Evolutionary conservation across 139 green algal species (phyloP).

Genomic region (Marvania coccoides): DNA sequence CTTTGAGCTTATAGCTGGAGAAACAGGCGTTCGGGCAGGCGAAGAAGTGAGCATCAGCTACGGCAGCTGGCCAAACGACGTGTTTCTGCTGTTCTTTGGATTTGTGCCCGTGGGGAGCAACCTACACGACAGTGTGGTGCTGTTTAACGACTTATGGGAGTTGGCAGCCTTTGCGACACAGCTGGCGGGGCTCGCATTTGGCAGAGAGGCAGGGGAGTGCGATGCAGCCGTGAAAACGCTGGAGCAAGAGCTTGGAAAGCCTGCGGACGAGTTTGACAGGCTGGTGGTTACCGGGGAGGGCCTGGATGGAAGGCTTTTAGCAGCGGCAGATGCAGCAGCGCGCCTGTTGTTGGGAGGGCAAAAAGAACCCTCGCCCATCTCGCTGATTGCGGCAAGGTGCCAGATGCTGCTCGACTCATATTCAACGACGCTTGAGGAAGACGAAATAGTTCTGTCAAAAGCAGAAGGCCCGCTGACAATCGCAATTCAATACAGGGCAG

Average conservation of each 20-base stretch:
- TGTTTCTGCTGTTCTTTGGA: conserved; percentile 64
- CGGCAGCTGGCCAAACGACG: conserved; percentile 49
- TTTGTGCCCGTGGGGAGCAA: conserved; percentile 49
- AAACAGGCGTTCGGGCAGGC: conserved; percentile 4
- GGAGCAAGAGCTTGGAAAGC: no score
- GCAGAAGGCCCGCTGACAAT: neutral
- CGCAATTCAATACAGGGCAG: neutral
- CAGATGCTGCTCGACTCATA: neutral
- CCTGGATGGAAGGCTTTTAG: neutral
- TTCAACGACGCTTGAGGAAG: conserved; percentile 1
- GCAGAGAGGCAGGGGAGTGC: no score
- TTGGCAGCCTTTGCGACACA: neutral
- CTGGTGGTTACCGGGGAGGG: neutral
- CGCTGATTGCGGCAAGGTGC: no score
- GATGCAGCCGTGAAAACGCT: no score
- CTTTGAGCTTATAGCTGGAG: conserved; percentile 15
- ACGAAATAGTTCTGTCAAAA: neutral
- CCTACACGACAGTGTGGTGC: conserved; percentile 25
- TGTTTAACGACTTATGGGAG: neutral
- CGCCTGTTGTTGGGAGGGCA: no score
- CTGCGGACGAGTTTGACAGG: no score
- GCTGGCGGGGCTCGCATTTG: no score
- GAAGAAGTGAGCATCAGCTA: conserved; percentile 59
- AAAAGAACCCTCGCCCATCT: no score
- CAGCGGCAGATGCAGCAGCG: no score